Conservation (phyloP, 148 eudicot species). For the Camellia granthamiana region DNA sequence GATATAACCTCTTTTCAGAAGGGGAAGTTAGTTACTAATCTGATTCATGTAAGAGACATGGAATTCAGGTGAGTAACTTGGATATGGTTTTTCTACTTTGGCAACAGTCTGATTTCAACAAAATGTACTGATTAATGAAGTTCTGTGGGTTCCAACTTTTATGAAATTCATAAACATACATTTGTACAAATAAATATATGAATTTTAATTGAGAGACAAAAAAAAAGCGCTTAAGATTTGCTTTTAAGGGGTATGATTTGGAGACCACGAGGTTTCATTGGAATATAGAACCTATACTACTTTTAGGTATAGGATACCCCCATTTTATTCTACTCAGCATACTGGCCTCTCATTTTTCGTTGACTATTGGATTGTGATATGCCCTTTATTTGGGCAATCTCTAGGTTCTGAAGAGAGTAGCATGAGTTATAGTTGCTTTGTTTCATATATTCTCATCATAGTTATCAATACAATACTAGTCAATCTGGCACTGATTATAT, state of each 20-base stretch:
- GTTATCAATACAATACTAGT: not conserved
- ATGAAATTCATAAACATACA: not conserved
- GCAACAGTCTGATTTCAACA: not conserved
- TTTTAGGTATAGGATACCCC: not conserved
- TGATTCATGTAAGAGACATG: not conserved
- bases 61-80: not conserved
- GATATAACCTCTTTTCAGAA: not conserved
- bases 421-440: conserved; percentile 11
- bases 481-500: not conserved
- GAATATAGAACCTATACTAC: not conserved
- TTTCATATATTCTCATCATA: conserved; percentile 12
- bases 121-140: not conserved
- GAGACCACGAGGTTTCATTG: not conserved
- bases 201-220: not conserved
- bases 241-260: not conserved
- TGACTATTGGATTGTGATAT: conserved; percentile 4
- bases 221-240: not conserved
- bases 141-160: not conserved
- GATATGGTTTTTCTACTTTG: not conserved
- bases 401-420: not conserved
- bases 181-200: not conserved
- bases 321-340: conserved; percentile 1
- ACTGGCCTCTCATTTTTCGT: conserved; percentile 8
- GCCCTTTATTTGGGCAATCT: conserved; percentile 5
- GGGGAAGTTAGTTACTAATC: not conserved